Base-by-base conservation (phyloP, 495 filamentous ascomycete species). In the Penicillium herquei region DNA sequence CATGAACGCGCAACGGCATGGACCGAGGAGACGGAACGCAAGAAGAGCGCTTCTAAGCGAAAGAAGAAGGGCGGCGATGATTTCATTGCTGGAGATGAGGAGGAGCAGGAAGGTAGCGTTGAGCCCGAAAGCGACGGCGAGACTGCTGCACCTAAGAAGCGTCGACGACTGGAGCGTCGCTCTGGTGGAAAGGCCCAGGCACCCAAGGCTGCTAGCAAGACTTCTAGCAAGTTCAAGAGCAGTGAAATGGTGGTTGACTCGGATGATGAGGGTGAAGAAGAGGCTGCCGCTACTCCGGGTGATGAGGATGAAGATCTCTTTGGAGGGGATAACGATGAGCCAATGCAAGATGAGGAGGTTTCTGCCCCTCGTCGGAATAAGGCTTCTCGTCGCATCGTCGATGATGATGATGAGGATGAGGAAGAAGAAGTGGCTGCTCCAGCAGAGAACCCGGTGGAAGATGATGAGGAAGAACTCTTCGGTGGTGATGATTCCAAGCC, bases 231-330 rank as follows among this genome's bases (percentile, higher is more conserved):
- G 63, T 94, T 81, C 71, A 96, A 95, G 79, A 88, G 84, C 51
- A 85, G 76, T 37, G 91, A 95, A 69, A 81, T 88, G 53, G 85
- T 96, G 30, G 86, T 89, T 35, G 88, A 92, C 49, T 88, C 85
- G 51, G 87, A 88, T 51, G 78, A 79, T 11, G 81, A 84, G 40
- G 82, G 79, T 31, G 82, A 75, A 9, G 82, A 79, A 31, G 83
- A 75, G 6, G 65, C 63, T 7, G 57, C 62, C 4, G 55, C 16
- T 44, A 49, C 33, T 9, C 52, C 52, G 18, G 56, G 45, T 17
- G 73, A 41, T 37, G 34, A 78, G 13, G 50, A 58, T 17, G 70
- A 64, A n/a, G 66, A 68, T 49, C 33, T 66, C 10, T 65, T 65
- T 30, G 66, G 43, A 18, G 64, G 69, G 7, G 66, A 39, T 16